Percentiles rank a stretch among this genome's conserved stretches.
Evolutionary conservation across 2,329 filamentous ascomycete genomes (phyloP).

Genomic region (Cytospora paraplurivora): DNA sequence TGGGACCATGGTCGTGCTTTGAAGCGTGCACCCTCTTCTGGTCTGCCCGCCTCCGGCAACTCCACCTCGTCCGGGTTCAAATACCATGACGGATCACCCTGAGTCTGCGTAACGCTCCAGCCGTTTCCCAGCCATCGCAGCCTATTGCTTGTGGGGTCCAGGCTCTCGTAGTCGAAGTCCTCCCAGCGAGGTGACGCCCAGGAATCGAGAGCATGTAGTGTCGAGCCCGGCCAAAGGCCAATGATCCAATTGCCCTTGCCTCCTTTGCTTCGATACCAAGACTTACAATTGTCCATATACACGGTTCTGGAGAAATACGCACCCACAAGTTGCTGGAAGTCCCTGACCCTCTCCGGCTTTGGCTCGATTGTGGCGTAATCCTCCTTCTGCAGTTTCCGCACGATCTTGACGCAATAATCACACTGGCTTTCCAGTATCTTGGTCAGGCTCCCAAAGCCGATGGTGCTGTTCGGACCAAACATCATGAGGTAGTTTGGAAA

Average conservation of each 20-base stretch:
- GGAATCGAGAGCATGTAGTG: slow-evolving; percentile 47
- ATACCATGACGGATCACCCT: slow-evolving; percentile 44
- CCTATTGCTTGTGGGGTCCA: slow-evolving; percentile 37
- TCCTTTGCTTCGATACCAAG: slow-evolving; percentile 55
- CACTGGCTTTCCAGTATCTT: slow-evolving; percentile 51
- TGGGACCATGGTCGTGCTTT: slow-evolving; percentile 42
- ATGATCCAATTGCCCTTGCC: slow-evolving; percentile 43
- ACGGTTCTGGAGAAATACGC: slow-evolving; percentile 52
- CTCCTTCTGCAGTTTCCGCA: slow-evolving; percentile 51
- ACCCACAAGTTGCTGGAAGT: slow-evolving; percentile 50
- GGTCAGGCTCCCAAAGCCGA: slow-evolving; percentile 50
- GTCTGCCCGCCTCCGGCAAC: slow-evolving; percentile 39
- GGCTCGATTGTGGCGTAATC: slow-evolving; percentile 49
- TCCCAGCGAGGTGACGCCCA: slow-evolving; percentile 48
- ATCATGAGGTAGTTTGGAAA: slow-evolving; percentile 55
- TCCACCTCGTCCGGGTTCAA: slow-evolving; percentile 43
- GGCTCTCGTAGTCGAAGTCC: slow-evolving; percentile 46
- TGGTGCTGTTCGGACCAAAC: slow-evolving; percentile 51
- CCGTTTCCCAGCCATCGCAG: slow-evolving; percentile 48
- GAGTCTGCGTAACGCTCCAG: slow-evolving; percentile 42
- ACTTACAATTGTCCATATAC: slow-evolving; percentile 51
- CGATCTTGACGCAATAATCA: slow-evolving; percentile 50
- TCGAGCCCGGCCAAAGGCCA: slow-evolving; percentile 49
- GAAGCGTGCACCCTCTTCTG: slow-evolving; percentile 41
- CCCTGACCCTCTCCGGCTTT: slow-evolving; percentile 46